Evolutionary conservation across 768 basidiomycete species (phyloP).

Genomic region (Pleurotus eryngii): DNA sequence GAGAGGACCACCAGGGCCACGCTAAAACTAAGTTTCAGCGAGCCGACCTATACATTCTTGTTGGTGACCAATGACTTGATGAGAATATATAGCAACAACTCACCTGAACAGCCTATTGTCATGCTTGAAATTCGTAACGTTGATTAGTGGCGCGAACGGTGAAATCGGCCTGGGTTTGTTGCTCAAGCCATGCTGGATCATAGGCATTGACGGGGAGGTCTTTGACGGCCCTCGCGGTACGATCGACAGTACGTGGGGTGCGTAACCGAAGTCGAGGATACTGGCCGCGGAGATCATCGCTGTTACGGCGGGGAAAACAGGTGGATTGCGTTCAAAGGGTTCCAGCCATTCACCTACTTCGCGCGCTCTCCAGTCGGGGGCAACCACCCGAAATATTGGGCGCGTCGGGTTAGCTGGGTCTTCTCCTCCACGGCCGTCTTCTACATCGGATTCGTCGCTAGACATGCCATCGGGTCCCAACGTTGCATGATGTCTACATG

Average conservation of each 20-base stretch:
- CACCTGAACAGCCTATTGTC: background rate
- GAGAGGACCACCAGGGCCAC: too few species aligned
- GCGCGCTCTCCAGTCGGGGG: conserved; percentile 14
- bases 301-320: conserved; percentile 4
- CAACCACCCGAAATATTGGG: conserved; percentile 7
- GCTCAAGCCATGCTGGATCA: conserved; percentile 10
- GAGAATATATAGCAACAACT: too few species aligned
- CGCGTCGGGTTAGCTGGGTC: background rate
- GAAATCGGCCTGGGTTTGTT: background rate
- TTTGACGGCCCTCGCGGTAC: conserved; percentile 6
- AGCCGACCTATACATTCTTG: too few species aligned
- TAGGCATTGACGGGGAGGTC: conserved; percentile 17
- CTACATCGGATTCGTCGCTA: too few species aligned
- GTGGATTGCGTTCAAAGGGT: conserved; percentile 16
- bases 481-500: too few species aligned
- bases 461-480: too few species aligned
- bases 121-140: background rate
- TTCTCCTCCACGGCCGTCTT: too few species aligned
- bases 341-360: conserved; percentile 15
- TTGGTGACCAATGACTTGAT: too few species aligned
- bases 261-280: background rate
- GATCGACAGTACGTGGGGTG: background rate
- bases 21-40: too few species aligned
- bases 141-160: background rate
- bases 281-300: conserved; percentile 4